These are phyloP conservation scores for Suillus luteus DNA, from an alignment of 768 basidiomycete species.

Conservation along the genomic window DNA sequence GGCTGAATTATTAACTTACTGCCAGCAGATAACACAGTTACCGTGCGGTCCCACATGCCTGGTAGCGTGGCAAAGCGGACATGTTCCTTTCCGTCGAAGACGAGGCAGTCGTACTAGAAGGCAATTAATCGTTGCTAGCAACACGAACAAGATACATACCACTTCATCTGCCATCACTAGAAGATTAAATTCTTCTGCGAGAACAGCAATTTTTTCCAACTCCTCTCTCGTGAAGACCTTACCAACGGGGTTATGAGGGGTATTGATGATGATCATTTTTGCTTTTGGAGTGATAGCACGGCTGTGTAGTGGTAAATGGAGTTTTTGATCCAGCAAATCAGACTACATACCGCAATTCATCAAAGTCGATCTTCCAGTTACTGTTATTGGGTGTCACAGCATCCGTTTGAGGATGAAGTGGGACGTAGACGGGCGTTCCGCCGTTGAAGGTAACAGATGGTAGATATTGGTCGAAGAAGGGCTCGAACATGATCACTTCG, in stretches of 20 bases:
- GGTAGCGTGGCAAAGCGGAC: slow-evolving; percentile 92
- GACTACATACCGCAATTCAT: slow-evolving; percentile 71
- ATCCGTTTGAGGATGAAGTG: slow-evolving; percentile 81
- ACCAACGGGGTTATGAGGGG: slow-evolving; percentile 97
- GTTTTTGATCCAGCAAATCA: background rate
- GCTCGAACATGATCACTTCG: slow-evolving; percentile 98
- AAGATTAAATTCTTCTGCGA: slow-evolving; percentile 92
- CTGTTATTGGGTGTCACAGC: slow-evolving; percentile 53
- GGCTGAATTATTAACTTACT: slow-evolving; percentile 51
- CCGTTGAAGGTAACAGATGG: slow-evolving; percentile 94
- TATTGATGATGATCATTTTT: slow-evolving; percentile 95
- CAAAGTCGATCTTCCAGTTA: slow-evolving; percentile 91
- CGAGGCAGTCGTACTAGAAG: slow-evolving; percentile 86
- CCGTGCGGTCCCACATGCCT: slow-evolving; percentile 98
- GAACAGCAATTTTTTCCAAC: slow-evolving; percentile 78
- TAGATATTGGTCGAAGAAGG: slow-evolving; percentile 96
- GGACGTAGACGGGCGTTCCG: slow-evolving; percentile 91
- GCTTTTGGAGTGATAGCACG: slow-evolving; percentile 84
- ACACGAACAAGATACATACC: slow-evolving; percentile 44
- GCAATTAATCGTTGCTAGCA: background rate
- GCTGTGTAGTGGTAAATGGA: slow-evolving; percentile 37
- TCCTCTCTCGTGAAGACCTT: slow-evolving; percentile 90
- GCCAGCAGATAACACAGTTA: slow-evolving; percentile 94
- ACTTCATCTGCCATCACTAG: slow-evolving; percentile 97
- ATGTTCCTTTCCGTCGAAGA: slow-evolving; percentile 87